Conservation (phyloP, 2,329 filamentous ascomycete species). For the Trichophaea hybrida region DNA sequence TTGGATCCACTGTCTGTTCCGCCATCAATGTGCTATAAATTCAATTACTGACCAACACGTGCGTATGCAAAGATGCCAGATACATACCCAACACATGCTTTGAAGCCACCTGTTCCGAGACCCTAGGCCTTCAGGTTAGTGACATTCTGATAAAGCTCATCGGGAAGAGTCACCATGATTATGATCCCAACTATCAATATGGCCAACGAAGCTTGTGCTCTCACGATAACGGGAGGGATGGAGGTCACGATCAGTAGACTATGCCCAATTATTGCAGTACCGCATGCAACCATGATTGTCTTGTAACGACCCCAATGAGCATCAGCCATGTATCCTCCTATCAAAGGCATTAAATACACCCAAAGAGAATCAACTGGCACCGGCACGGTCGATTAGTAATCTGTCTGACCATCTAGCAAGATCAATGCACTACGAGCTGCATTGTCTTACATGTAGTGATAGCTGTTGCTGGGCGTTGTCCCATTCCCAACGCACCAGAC, state of each 20-base stretch:
- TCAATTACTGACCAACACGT: background rate
- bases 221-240: conserved; percentile 46
- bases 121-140: background rate
- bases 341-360: conserved; percentile 45
- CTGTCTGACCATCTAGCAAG: background rate
- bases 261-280: conserved; percentile 51
- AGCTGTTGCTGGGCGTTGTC: conserved; percentile 40
- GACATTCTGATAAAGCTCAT: background rate
- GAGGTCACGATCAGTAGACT: conserved; percentile 51
- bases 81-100: conserved; percentile 49
- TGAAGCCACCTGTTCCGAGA: conserved; percentile 60
- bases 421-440: background rate
- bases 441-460: conserved; percentile 34
- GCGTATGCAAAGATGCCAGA: background rate
- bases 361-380: conserved; percentile 44
- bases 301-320: conserved; percentile 54
- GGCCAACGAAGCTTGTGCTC: conserved; percentile 43
- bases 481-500: conserved; percentile 28
- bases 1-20: conserved; percentile 40
- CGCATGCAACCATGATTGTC: conserved; percentile 53
- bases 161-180: conserved; percentile 39
- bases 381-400: conserved; percentile 3
- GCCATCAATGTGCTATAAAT: conserved; percentile 44
- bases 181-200: conserved; percentile 47
- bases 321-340: conserved; percentile 46